A percentile compares a stretch with the other conserved stretches of the same genome.
These are phyloP conservation scores for Onygenales sp. DNA, from an alignment of 2,329 filamentous ascomycete species.

Conservation along the genomic window DNA sequence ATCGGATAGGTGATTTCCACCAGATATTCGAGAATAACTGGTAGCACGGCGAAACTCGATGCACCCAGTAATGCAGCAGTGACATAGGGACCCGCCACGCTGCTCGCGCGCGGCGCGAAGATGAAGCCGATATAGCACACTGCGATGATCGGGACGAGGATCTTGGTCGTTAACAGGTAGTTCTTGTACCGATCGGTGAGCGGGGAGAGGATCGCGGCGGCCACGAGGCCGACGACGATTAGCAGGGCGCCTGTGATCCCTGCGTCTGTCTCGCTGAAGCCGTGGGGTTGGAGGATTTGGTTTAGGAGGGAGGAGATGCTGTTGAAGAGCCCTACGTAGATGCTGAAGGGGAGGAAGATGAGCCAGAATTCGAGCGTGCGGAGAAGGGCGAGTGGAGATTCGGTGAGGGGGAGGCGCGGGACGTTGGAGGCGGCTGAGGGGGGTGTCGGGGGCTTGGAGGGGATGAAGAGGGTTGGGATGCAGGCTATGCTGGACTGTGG, in stretches of 20 bases:
- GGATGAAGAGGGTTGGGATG: conserved; percentile 74
- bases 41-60: conserved; percentile 68
- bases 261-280: conserved; percentile 71
- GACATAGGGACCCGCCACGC: conserved; percentile 53
- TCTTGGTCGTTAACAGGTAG: conserved; percentile 63
- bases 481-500: conserved; percentile 52
- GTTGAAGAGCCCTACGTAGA: conserved; percentile 93
- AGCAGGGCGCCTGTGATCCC: conserved; percentile 84
- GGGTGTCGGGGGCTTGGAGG: conserved; percentile 65
- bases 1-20: conserved; percentile 82
- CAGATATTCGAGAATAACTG: conserved; percentile 76
- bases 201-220: conserved; percentile 66
- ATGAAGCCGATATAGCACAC: conserved; percentile 67
- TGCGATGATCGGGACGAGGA: conserved; percentile 65
- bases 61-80: conserved; percentile 71
- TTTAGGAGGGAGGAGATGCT: conserved; percentile 77
- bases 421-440: conserved; percentile 58
- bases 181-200: conserved; percentile 77
- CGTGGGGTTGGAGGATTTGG: conserved; percentile 81
- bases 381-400: conserved; percentile 46
- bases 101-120: conserved; percentile 60
- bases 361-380: conserved; percentile 66
- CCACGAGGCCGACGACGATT: conserved; percentile 76
- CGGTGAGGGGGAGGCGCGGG: conserved; percentile 42
- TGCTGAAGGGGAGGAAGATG: conserved; percentile 65